Percentiles rank a stretch among this genome's conserved stretches.
Evolutionary conservation across 768 basidiomycete species (phyloP).

Genomic region (Mycena vulgaris): DNA sequence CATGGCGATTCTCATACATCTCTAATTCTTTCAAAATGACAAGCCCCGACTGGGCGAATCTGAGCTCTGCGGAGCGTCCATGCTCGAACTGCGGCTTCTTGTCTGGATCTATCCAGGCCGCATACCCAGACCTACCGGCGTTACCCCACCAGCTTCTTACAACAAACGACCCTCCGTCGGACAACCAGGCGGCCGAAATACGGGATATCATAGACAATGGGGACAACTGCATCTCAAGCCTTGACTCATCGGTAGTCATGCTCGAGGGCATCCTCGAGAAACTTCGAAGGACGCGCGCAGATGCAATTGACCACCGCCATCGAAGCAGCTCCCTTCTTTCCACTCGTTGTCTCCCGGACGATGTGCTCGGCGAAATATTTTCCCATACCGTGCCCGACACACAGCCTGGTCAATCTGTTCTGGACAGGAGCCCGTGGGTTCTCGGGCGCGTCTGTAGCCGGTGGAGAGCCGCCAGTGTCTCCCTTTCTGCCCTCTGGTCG

Average conservation of each 20-base stretch:
- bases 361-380: background rate
- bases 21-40: too few species aligned
- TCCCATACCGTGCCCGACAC: background rate
- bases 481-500: conserved; percentile 9
- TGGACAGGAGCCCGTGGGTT: conserved; percentile 17
- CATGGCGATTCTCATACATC: too few species aligned
- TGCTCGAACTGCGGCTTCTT: background rate
- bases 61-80: background rate
- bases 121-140: background rate
- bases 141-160: background rate
- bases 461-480: conserved; percentile 9
- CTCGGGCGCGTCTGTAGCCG: conserved; percentile 20
- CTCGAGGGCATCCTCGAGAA: background rate
- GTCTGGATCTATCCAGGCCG: background rate
- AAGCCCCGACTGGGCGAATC: too few species aligned
- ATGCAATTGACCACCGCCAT: background rate
- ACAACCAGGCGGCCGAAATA: background rate
- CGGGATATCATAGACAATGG: background rate
- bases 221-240: background rate
- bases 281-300: background rate
- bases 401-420: background rate
- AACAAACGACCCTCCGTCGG: background rate
- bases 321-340: background rate
- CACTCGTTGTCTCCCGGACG: background rate
- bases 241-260: background rate